Conservation (phyloP, 2,329 filamentous ascomycete genomes). For the Colletotrichum sp. region DNA sequence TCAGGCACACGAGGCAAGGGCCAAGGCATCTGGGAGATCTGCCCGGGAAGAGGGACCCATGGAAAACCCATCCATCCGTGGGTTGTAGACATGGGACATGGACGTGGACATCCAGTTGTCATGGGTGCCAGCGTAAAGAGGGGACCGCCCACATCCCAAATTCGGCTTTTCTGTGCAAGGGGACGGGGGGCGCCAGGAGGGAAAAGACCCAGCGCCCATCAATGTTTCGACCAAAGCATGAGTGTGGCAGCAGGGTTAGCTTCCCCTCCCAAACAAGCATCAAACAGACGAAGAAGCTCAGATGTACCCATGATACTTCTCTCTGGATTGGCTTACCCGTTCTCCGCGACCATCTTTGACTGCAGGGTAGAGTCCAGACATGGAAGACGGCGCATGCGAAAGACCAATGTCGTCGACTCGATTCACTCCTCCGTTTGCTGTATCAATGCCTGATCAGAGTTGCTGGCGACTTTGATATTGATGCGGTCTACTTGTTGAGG, state of each 20-base stretch:
- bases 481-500: background rate
- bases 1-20: conserved; percentile 10
- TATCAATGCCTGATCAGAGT: background rate
- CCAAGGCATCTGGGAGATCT: conserved; percentile 23
- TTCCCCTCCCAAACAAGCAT: conserved; percentile 47
- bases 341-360: background rate
- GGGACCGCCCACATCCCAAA: conserved; percentile 19
- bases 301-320: background rate
- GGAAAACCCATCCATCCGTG: background rate
- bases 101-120: background rate
- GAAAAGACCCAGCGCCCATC: conserved; percentile 24
- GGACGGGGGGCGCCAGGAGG: background rate
- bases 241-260: conserved; percentile 30
- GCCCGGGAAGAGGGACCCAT: conserved; percentile 19
- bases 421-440: background rate
- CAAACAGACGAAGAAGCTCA: conserved; percentile 39
- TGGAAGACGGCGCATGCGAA: background rate
- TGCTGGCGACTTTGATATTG: background rate
- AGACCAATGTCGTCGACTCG: background rate
- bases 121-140: conserved; percentile 4
- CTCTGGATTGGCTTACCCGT: background rate
- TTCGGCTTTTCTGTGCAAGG: conserved; percentile 12
- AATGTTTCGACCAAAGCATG: conserved; percentile 44
- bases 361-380: background rate
- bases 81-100: background rate